Percentiles rank a stretch among this genome's conserved stretches.
Evolutionary conservation across 1,284 basidiomycete species (phyloP).

Genomic region (Leccinum griseonigrum): DNA sequence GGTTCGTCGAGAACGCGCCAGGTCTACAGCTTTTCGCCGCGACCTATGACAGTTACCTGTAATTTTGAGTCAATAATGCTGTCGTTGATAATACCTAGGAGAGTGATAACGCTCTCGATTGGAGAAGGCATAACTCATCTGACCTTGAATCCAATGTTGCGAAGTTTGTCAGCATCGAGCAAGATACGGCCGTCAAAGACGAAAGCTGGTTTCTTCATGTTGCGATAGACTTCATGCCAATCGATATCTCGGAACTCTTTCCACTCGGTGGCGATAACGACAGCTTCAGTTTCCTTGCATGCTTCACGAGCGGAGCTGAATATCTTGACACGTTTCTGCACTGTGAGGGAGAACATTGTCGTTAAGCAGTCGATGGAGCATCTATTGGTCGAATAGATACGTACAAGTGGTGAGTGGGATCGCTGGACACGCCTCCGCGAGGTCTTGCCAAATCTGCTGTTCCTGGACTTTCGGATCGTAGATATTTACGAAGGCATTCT

Average conservation of each 20-base stretch:
- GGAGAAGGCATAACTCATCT: constrained; percentile 23
- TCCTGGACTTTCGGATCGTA: constrained; percentile 90
- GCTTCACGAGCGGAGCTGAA: constrained; percentile 79
- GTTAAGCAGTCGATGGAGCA: not conserved
- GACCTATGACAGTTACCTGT: constrained; percentile 36
- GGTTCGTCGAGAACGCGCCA: not conserved
- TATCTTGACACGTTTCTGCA: constrained; percentile 88
- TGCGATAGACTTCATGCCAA: constrained; percentile 82
- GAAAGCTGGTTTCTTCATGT: constrained; percentile 96
- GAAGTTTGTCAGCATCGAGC: constrained; percentile 77
- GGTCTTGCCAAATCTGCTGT: constrained; percentile 74
- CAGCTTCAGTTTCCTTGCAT: constrained; percentile 86
- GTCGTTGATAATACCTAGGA: constrained; percentile 3
- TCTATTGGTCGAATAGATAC: constrained; percentile 31
- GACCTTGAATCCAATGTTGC: constrained; percentile 92
- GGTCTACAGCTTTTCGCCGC: constrained; percentile 33
- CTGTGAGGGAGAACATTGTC: constrained; percentile 37
- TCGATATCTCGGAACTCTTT: constrained; percentile 92
- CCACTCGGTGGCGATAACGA: constrained; percentile 95
- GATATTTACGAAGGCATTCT: constrained; percentile 83
- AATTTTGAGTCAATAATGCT: constrained; percentile 9
- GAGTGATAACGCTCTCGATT: not conserved
- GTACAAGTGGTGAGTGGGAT: constrained; percentile 57
- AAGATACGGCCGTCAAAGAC: constrained; percentile 91
- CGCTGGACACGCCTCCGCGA: constrained; percentile 63